Base-by-base conservation (phyloP, 2,329 filamentous ascomycete species). In the Cladobotryum mycophilum region DNA sequence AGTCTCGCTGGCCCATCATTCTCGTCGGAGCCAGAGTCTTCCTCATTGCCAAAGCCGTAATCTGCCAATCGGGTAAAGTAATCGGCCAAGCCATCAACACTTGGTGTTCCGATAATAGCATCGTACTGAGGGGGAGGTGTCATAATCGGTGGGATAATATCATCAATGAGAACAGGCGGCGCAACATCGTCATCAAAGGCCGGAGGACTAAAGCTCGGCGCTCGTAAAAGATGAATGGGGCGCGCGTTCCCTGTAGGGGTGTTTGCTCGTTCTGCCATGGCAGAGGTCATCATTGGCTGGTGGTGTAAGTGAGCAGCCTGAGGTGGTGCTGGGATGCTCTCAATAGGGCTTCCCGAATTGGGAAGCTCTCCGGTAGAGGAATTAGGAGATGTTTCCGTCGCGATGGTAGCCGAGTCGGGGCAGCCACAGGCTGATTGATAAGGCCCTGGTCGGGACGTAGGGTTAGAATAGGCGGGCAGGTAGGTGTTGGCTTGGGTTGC, bases 401-500 rank as follows among this genome's bases (percentile, higher is more conserved):
- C 60, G 5, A 70, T 54, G 4, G 60, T 61, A 78, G 81, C 53
- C 53, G 68, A 55, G 69, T 85, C 75, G 56, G 80, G 71, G 55
- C 79, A 82, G 61, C 83, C 70, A 64, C 79, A 74, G 48, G 76
- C 65, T 41, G 74, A 64, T 40, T 79, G 74, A 42, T 60, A 66
- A 3, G 62, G 57, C 66, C 72, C 33, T 64, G 76, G 49, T 72
- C 73, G 58, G 50, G 71, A 78, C 8, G 81, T 83, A 4, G 68
- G 63, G 18, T 75, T 73, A 6, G 73, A 70, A 66, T 96, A 96
- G 14, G 88, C 86, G 0, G 91, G 91, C 11, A 96, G 78, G 12
- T 84, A 83, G 22, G 87, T 95, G 67, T 96, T 96, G 45, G 88
- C 86, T 65, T 93, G 88, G 1, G 89, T 95, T n/a, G 91, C 90